Conservation (phyloP, 768 basidiomycete genomes). For the Boletus huronensis region DNA sequence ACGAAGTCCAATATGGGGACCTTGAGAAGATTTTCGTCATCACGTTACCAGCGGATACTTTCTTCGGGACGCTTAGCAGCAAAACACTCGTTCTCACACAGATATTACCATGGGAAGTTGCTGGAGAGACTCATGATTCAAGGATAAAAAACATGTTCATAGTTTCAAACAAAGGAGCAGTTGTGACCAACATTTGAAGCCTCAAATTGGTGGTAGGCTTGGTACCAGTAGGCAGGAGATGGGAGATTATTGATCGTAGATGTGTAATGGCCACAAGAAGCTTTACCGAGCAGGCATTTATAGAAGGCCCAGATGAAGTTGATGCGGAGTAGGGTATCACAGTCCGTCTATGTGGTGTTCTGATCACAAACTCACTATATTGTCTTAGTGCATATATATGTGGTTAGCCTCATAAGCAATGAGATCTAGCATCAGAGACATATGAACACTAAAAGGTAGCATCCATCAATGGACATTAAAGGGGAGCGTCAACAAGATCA, state of each 20-base stretch:
- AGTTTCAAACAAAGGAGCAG: background rate
- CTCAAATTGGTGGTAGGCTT: background rate
- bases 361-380: no score
- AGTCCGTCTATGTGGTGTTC: no score
- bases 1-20: background rate
- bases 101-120: background rate
- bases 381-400: no score
- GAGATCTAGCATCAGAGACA: no score
- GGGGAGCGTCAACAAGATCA: no score
- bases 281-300: background rate
- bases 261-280: no score
- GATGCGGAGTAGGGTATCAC: no score
- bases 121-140: background rate
- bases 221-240: background rate
- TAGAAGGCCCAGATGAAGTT: no score
- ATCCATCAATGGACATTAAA: no score
- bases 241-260: no score
- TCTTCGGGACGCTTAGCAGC: background rate
- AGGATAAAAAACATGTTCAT: background rate
- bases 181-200: background rate
- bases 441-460: no score
- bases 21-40: background rate
- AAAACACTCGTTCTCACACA: background rate
- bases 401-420: no score
- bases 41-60: background rate